Base-by-base conservation (phyloP, 2,329 filamentous ascomycete species). In the Claviceps purpurea region DNA sequence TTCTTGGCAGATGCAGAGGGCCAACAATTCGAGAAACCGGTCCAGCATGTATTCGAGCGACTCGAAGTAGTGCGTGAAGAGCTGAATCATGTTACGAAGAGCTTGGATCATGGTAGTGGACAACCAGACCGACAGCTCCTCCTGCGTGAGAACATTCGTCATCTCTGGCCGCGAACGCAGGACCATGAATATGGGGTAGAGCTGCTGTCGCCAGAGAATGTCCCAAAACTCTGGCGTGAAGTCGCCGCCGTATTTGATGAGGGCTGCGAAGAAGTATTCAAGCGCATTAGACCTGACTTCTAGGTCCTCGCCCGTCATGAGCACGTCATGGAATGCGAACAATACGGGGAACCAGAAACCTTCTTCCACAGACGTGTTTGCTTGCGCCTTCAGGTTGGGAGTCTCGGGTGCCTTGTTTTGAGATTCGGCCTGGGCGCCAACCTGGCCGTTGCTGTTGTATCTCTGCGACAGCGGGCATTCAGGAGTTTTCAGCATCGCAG, bases 31-130 rank as follows among this genome's bases (percentile, higher is more conserved):
- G 40, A 99, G 71, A 67, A 98, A 97, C n/a, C 93, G 79, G 67
- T 96, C 89, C 18, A 99, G 78, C 93, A 99, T 98, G 65, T 95
- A 95, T 69, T 97, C 89, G 10, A 99, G 73, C 0, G 89, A 84
- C 54, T 94, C 88, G 58, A 98, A 99, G 69, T 97, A 98, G 68
- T 99, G 94, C 0, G 94, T 98, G 68, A 98, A 98, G 24, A 99
- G 79, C 1, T 89, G 91, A 61, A 99, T 97, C 87, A 98, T 95
- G 69, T 97, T 96, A 54, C 93, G 84, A 52, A 99, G 73, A 2
- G 93, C 93, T 67, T 99, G 93, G 42, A 99, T 98, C 88, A 99
- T 96, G 8, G 93, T 99, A 0, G 93, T 98, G 0, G 93, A 97
- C 24, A 99, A 76, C 93, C 93, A 99, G 2, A 99, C 93, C 0